Conservation (phyloP, 2,329 filamentous ascomycete genomes). For the Exophiala dermatitidis region DNA sequence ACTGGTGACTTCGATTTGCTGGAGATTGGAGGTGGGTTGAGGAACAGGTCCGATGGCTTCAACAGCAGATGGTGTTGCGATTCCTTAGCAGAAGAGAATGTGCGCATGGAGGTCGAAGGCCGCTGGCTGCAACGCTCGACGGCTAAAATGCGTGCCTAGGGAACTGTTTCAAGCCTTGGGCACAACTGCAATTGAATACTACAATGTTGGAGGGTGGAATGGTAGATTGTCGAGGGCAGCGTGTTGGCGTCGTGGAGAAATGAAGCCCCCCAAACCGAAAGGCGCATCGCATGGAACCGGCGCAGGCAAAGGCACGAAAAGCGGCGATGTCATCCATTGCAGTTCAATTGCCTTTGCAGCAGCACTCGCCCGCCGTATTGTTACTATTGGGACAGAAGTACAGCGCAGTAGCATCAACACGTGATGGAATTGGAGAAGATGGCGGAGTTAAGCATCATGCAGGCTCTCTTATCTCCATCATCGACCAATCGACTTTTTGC, state of each 20-base stretch:
- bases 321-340: neutral
- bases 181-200: no score
- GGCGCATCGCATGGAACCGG: neutral
- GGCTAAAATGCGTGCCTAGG: neutral
- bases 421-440: neutral
- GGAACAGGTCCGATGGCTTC: neutral
- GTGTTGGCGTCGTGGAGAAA: constrained; percentile 20
- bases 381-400: no score
- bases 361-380: no score
- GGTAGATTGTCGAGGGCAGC: constrained; percentile 1
- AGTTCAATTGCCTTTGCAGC: no score
- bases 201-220: neutral
- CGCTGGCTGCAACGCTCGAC: neutral
- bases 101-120: neutral
- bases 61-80: neutral
- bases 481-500: neutral
- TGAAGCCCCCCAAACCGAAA: constrained; percentile 8
- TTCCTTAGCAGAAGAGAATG: neutral
- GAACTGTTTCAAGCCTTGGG: no score
- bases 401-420: neutral
- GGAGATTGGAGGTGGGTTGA: neutral
- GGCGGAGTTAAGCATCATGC: constrained; percentile 7
- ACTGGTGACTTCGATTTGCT: no score
- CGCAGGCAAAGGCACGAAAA: constrained; percentile 4
- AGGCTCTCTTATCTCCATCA: constrained; percentile 15